phyloP scores from a whole-genome alignment of 345 rosid species.

The Gossypium bickii region DNA sequence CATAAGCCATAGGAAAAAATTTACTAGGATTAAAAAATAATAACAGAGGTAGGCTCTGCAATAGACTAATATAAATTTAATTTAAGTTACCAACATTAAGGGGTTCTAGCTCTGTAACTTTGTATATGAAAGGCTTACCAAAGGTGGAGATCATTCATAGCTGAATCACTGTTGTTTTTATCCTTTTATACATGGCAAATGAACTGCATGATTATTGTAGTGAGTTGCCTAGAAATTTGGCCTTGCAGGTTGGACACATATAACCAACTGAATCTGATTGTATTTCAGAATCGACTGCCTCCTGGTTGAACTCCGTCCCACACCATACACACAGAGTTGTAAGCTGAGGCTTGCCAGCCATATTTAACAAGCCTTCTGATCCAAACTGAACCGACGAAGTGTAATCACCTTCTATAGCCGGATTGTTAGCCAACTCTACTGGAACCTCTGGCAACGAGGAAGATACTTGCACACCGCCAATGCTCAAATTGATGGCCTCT shows the following conservation, averaged over 20 bases:
- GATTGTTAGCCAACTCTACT: conserved; percentile 24
- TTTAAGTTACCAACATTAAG: background rate
- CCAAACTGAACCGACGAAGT: conserved; percentile 33
- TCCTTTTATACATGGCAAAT: background rate
- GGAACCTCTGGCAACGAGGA: conserved; percentile 30
- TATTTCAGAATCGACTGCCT: conserved; percentile 39
- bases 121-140: background rate
- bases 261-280: conserved; percentile 66
- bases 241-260: conserved; percentile 68
- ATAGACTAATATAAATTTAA: background rate
- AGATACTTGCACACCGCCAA: conserved; percentile 29
- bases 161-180: background rate
- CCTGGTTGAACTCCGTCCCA: conserved; percentile 56
- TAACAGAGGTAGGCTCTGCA: background rate
- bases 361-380: conserved; percentile 27
- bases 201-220: conserved; percentile 11
- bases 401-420: conserved; percentile 27
- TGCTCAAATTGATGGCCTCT: conserved; percentile 35
- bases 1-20: background rate
- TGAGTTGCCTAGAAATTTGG: conserved; percentile 45
- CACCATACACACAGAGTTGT: conserved; percentile 59
- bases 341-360: conserved; percentile 22
- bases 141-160: conserved; percentile 8
- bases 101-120: background rate
- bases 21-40: background rate